A percentile compares a stretch with the other conserved stretches of the same genome.
Evolutionary conservation across 2,329 filamentous ascomycete genomes (phyloP).

Genomic region (Claviceps sp.): DNA sequence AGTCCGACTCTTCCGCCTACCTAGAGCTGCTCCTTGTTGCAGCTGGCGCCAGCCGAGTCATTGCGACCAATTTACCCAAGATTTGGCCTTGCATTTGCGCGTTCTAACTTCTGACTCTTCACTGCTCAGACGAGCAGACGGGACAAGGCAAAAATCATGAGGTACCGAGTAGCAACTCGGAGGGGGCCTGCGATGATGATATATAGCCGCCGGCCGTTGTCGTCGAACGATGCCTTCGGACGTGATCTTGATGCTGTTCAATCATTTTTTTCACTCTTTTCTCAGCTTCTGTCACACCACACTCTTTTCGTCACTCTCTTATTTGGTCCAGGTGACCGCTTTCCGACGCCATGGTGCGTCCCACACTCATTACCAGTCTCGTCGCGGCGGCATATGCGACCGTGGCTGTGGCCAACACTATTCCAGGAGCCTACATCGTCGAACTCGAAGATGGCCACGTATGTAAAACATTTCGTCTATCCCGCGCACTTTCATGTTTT

Average conservation of each 20-base stretch:
- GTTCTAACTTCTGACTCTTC: neutral
- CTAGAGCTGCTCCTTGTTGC: neutral
- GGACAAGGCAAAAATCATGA: neutral
- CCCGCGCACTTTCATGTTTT: neutral
- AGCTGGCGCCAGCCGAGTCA: neutral
- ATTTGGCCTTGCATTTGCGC: neutral
- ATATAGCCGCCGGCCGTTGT: neutral
- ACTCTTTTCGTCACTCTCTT: neutral
- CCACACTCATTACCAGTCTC: constrained; percentile 6
- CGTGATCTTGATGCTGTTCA: neutral
- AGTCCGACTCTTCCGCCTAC: too few species aligned
- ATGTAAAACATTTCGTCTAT: constrained; percentile 3
- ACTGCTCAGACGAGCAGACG: neutral
- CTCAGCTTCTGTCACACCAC: neutral
- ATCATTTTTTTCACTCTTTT: neutral
- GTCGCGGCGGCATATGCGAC: constrained; percentile 15
- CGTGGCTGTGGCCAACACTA: constrained; percentile 15
- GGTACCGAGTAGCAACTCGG: too few species aligned
- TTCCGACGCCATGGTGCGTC: constrained; percentile 6
- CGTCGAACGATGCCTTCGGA: too few species aligned
- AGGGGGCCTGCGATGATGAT: neutral
- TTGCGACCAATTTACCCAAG: neutral
- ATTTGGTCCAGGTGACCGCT: neutral
- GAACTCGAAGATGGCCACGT: constrained; percentile 39
- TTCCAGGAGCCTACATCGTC: constrained; percentile 38